These are phyloP conservation scores for Elaeis oleifera DNA, from an alignment of 202 grass and related monocot species.

Conservation along the genomic window DNA sequence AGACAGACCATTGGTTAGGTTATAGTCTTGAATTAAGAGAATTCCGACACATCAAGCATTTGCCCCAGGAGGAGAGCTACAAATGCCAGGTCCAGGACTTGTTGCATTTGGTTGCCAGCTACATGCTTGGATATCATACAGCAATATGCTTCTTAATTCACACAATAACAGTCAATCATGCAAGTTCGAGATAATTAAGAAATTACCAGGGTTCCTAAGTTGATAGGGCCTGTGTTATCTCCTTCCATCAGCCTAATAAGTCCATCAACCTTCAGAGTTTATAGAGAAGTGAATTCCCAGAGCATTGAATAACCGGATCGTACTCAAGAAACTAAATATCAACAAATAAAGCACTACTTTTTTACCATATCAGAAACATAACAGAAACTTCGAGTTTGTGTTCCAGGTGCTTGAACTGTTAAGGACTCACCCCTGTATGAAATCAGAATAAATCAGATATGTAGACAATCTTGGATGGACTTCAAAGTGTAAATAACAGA, in stretches of 20 bases:
- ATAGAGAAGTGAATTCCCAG: constrained; percentile 10
- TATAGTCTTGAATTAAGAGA: too few species aligned
- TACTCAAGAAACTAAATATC: background rate
- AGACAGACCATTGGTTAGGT: too few species aligned
- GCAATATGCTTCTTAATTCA: too few species aligned
- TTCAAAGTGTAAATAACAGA: background rate
- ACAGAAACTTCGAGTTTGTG: constrained; percentile 98
- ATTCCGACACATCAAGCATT: too few species aligned
- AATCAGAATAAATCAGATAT: background rate
- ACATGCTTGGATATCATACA: too few species aligned
- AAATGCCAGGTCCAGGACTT: too few species aligned
- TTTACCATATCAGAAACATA: constrained; percentile 92
- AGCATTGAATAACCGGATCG: background rate
- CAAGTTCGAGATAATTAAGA: background rate
- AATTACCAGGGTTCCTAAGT: constrained; percentile 91
- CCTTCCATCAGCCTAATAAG: constrained; percentile 99
- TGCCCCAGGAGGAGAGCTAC: too few species aligned
- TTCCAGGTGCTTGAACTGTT: constrained; percentile 95
- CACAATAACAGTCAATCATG: too few species aligned
- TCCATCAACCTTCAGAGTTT: constrained; percentile 67
- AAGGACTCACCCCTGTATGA: constrained; percentile 59
- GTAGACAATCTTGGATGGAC: constrained; percentile 14
- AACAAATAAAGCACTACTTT: constrained; percentile 2
- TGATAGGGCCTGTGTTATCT: constrained; percentile 86
- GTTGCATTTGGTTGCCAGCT: too few species aligned